Evolutionary conservation across 1,284 basidiomycete species (phyloP), one percentile per base, ranked within the genome.

Genomic region (Flammula alnicola): DNA sequence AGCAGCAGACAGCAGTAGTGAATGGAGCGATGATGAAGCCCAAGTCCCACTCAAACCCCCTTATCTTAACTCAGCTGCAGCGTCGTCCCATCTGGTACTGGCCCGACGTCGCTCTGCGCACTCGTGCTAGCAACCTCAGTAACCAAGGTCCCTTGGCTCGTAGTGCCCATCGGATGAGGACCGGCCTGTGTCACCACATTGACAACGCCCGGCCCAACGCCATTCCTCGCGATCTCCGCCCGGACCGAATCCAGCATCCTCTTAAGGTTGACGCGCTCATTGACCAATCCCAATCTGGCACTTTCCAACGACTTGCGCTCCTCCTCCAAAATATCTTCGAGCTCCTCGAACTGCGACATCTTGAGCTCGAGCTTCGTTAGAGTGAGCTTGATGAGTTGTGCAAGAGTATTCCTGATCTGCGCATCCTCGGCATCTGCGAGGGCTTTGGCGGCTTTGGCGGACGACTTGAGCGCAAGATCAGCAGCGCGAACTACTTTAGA

Each of bases 361-460:
- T 98, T 97, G 54, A 95, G 76, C 66, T 98, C 95, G 41, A 99
- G 84, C 70, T 98, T 98, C 14, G 86, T 87, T 38, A 98, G 78
- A 49, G 96, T 97, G 23, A 96, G 82, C 63, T 94, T 90, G 70
- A 98, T 91, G 49, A 98, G 80, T 40, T 87, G 83, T 1, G 90
- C 84, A 16, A 98, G 84, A 17, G 95, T 84, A 44, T 82, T 78
- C 39, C 87, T 84, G 55, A 98, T 90, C 47, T 92, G 86, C 0
- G 77, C 71, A 59, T 97, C 92, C 69, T 97, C 95, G 12, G 89
- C 86, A n/a, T 83, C 79, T 0, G 94, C 92, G 20, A 99, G 83
- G 1, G 85, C 72, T 27, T 83, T 76, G 0, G 96, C 94, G 25
- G 95, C 93, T 60, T 88, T 89, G 2, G 93, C 89, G 1, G 96